Evolutionary conservation across 1,284 basidiomycete species (phyloP).

Genomic region (Laetiporus sulphureus): DNA sequence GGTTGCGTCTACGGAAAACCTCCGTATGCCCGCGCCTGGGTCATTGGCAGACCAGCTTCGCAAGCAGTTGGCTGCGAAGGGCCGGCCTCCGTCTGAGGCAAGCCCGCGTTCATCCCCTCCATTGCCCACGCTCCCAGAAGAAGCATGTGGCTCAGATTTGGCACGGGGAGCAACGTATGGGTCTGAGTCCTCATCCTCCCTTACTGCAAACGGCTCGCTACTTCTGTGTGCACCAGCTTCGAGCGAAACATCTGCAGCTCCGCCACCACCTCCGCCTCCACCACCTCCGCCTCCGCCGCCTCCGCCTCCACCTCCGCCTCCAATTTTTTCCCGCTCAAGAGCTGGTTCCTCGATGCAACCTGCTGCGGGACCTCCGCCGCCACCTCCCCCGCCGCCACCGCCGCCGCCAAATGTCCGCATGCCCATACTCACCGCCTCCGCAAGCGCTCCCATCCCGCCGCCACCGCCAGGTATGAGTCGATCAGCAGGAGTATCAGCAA

Average conservation of each 20-base stretch:
- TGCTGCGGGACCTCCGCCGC: slow-evolving; percentile 14
- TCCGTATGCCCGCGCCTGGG: slow-evolving; percentile 32
- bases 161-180: too few species aligned
- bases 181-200: too few species aligned
- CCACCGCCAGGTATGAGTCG: slow-evolving; percentile 32
- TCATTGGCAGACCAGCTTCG: slow-evolving; percentile 56
- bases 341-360: background rate
- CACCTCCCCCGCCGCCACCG: slow-evolving; percentile 22
- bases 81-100: slow-evolving; percentile 29
- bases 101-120: slow-evolving; percentile 25
- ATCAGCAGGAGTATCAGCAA: slow-evolving; percentile 29
- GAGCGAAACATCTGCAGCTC: too few species aligned
- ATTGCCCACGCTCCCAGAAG: slow-evolving; percentile 34
- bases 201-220: too few species aligned
- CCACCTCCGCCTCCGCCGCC: slow-evolving; percentile 30
- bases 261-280: slow-evolving; percentile 31
- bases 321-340: slow-evolving; percentile 23
- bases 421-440: too few species aligned
- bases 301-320: slow-evolving; percentile 32
- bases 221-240: too few species aligned
- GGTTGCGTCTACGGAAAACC: slow-evolving; percentile 28
- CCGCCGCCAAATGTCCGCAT: slow-evolving; percentile 5
- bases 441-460: slow-evolving; percentile 10
- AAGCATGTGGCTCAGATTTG: too few species aligned
- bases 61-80: slow-evolving; percentile 44